Evolutionary conservation across 2,329 filamentous ascomycete species (phyloP).

Genomic region (Stagonosporopsis rhizophila): DNA sequence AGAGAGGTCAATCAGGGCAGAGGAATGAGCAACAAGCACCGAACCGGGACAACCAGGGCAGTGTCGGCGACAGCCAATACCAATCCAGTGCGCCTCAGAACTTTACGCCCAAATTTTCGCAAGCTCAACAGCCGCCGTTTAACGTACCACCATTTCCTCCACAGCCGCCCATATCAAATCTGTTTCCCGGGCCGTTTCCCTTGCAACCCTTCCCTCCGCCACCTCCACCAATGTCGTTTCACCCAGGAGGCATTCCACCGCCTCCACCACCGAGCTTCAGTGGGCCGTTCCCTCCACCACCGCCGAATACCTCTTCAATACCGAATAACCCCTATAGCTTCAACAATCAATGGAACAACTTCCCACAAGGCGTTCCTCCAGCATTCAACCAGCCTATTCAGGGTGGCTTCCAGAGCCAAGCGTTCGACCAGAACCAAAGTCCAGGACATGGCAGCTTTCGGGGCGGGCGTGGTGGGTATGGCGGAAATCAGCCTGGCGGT

Average conservation of each 20-base stretch:
- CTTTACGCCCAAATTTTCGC: slow-evolving; percentile 19
- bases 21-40: slow-evolving; percentile 17
- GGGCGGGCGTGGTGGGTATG: slow-evolving; percentile 28
- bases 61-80: slow-evolving; percentile 17
- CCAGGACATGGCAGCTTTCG: slow-evolving; percentile 22
- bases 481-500: slow-evolving; percentile 20
- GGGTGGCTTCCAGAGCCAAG: slow-evolving; percentile 9
- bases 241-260: slow-evolving; percentile 26
- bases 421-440: slow-evolving; percentile 15
- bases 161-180: slow-evolving; percentile 22
- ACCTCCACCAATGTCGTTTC: slow-evolving; percentile 30
- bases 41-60: slow-evolving; percentile 10
- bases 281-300: slow-evolving; percentile 30
- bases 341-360: slow-evolving; percentile 23
- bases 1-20: slow-evolving; percentile 17
- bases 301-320: slow-evolving; percentile 27
- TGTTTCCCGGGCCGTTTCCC: slow-evolving; percentile 28
- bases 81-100: slow-evolving; percentile 8
- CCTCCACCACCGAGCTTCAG: slow-evolving; percentile 36
- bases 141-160: slow-evolving; percentile 30
- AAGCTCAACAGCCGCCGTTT: slow-evolving; percentile 24
- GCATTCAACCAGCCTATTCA: slow-evolving; percentile 16
- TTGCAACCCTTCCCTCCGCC: slow-evolving; percentile 29
- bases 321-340: slow-evolving; percentile 21
- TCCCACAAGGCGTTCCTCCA: slow-evolving; percentile 15